A percentile compares a stretch with the other conserved stretches of the same genome.
Conservation (phyloP, 768 basidiomycete species). For the Leccinum olivaceopallidum region DNA sequence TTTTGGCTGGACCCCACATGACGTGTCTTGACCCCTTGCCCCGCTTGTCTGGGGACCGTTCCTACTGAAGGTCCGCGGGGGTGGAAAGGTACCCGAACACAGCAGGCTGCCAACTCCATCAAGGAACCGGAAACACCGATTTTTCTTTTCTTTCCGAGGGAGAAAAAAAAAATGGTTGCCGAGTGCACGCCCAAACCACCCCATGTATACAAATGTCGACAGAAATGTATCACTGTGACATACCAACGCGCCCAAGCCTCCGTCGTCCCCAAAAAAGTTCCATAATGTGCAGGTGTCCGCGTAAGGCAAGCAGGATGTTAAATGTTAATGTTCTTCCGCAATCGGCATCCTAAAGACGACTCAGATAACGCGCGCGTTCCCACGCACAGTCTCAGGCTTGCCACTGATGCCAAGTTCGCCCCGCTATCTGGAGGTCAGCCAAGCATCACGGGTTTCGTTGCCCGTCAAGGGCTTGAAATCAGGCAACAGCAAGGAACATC, state of each 20-base stretch:
- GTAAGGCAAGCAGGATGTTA: too few species aligned
- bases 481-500: slow-evolving; percentile 49
- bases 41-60: background rate
- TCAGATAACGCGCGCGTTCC: slow-evolving; percentile 14
- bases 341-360: background rate
- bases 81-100: background rate
- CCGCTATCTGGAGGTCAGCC: slow-evolving; percentile 36
- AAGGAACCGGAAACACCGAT: background rate
- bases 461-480: slow-evolving; percentile 19
- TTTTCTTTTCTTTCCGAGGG: background rate
- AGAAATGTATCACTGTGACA: background rate
- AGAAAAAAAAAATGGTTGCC: background rate
- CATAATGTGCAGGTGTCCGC: background rate
- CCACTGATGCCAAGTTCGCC: slow-evolving; percentile 46
- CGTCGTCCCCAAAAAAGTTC: background rate
- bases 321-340: too few species aligned
- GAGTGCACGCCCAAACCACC: background rate
- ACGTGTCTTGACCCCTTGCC: background rate
- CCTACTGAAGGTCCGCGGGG: background rate
- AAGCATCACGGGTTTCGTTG: slow-evolving; percentile 18
- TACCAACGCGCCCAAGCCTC: background rate
- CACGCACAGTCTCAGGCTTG: slow-evolving; percentile 54
- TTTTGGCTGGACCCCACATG: background rate
- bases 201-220: background rate
- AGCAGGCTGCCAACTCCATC: background rate